Conservation (phyloP, 2,329 filamentous ascomycete genomes). For the Epichloe sp. region DNA sequence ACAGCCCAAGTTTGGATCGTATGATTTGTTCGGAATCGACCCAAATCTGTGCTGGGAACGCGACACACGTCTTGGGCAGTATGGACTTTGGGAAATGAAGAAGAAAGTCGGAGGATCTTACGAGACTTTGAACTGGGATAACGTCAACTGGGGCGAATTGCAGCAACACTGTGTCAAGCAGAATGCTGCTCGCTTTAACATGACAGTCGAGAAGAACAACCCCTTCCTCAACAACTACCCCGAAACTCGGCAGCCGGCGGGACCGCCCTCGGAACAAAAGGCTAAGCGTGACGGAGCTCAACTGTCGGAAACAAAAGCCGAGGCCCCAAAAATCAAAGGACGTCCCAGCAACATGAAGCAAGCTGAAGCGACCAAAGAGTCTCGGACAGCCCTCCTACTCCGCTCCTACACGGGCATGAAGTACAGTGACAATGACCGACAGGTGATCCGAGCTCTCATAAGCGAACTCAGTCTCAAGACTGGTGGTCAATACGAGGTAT, state of each 20-base stretch:
- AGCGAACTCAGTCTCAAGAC: slow-evolving; percentile 63
- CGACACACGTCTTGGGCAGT: slow-evolving; percentile 55
- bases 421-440: slow-evolving; percentile 68
- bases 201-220: slow-evolving; percentile 27
- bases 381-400: slow-evolving; percentile 60
- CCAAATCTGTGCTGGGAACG: slow-evolving; percentile 54
- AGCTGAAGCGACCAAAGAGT: slow-evolving; percentile 22
- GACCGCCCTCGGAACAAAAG: slow-evolving; percentile 2
- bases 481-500: slow-evolving; percentile 70
- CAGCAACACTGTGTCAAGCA: slow-evolving; percentile 51
- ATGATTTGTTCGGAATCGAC: slow-evolving; percentile 46
- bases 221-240: slow-evolving; percentile 30
- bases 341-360: slow-evolving; percentile 6
- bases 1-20: slow-evolving; percentile 48
- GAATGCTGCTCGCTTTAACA: slow-evolving; percentile 53
- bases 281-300: no score
- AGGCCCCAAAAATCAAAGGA: slow-evolving; percentile 7
- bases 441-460: slow-evolving; percentile 66
- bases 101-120: slow-evolving; percentile 29
- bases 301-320: neutral
- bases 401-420: slow-evolving; percentile 62
- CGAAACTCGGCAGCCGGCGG: slow-evolving; percentile 14
- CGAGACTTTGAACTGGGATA: slow-evolving; percentile 42
- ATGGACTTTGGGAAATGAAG: slow-evolving; percentile 39
- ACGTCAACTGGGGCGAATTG: slow-evolving; percentile 56